These are phyloP conservation scores for Trichoderma reesei DNA, from an alignment of 495 filamentous ascomycete species.

Conservation along the genomic window DNA sequence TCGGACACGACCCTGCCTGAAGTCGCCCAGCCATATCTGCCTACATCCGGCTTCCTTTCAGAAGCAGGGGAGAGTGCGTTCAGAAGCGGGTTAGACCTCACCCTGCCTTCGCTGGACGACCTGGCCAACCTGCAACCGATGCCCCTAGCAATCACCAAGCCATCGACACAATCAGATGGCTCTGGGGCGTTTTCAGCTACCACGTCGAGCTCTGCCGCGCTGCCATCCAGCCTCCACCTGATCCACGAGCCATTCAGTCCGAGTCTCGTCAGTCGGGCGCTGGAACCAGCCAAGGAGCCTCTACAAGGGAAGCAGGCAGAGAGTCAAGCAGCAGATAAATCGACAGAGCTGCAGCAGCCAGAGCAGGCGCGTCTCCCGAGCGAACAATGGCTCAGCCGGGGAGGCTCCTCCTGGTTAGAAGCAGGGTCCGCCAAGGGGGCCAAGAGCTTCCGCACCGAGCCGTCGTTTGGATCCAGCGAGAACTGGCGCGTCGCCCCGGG, in stretches of 20 bases:
- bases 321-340: neutral
- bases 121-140: conserved; percentile 6
- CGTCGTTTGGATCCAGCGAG: conserved; percentile 9
- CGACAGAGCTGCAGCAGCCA: neutral
- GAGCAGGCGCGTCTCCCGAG: neutral
- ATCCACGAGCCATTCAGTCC: neutral
- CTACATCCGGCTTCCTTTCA: conserved; percentile 2
- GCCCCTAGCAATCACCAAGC: neutral
- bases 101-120: conserved; percentile 5
- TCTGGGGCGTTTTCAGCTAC: conserved; percentile 1
- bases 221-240: neutral
- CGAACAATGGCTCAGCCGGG: neutral
- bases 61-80: conserved; percentile 1
- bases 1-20: neutral
- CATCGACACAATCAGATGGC: neutral
- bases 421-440: neutral
- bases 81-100: conserved; percentile 5
- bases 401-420: neutral
- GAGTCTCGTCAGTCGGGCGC: neutral
- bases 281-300: neutral
- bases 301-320: neutral
- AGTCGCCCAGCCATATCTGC: neutral
- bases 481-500: conserved; percentile 7
- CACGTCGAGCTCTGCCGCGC: conserved; percentile 7
- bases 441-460: conserved; percentile 1